These are phyloP conservation scores for Tulasnella sp. DNA, from an alignment of 768 basidiomycete species.

Conservation along the genomic window DNA sequence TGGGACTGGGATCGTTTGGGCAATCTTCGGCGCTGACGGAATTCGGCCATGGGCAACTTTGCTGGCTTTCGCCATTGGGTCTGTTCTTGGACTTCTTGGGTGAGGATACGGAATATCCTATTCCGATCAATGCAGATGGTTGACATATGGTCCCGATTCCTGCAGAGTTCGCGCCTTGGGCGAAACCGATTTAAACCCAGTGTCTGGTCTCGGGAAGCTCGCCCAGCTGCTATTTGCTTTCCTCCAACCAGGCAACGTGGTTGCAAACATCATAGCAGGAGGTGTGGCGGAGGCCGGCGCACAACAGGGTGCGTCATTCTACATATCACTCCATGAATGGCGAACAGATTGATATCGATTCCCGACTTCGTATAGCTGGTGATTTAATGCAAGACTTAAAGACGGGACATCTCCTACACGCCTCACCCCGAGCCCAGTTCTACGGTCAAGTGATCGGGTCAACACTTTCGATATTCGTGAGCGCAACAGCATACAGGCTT, in stretches of 20 bases:
- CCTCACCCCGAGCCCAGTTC: constrained; percentile 89
- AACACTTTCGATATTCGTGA: constrained; percentile 76
- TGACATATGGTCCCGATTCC: neutral
- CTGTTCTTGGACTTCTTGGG: constrained; percentile 81
- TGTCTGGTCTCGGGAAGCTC: constrained; percentile 88
- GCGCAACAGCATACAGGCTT: constrained; percentile 74
- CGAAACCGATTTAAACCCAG: constrained; percentile 90
- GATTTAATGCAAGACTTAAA: constrained; percentile 99
- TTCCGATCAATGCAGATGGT: neutral
- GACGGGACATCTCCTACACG: constrained; percentile 85
- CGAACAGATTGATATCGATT: constrained; percentile 10
- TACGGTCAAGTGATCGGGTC: constrained; percentile 90
- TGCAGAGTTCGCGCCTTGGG: constrained; percentile 82
- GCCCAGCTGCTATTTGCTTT: constrained; percentile 91
- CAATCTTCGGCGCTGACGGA: constrained; percentile 81
- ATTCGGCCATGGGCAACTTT: constrained; percentile 94
- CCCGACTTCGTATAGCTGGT: constrained; percentile 60
- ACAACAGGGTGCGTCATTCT: constrained; percentile 50
- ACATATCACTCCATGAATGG: neutral
- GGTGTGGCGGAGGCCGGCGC: constrained; percentile 96
- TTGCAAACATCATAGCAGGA: constrained; percentile 96
- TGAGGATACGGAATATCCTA: constrained; percentile 27
- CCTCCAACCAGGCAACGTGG: constrained; percentile 87
- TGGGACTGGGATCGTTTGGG: constrained; percentile 76
- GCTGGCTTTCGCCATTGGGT: constrained; percentile 72